These are phyloP conservation scores for Penicillium parvum DNA, from an alignment of 495 filamentous ascomycete species.

Conservation along the genomic window DNA sequence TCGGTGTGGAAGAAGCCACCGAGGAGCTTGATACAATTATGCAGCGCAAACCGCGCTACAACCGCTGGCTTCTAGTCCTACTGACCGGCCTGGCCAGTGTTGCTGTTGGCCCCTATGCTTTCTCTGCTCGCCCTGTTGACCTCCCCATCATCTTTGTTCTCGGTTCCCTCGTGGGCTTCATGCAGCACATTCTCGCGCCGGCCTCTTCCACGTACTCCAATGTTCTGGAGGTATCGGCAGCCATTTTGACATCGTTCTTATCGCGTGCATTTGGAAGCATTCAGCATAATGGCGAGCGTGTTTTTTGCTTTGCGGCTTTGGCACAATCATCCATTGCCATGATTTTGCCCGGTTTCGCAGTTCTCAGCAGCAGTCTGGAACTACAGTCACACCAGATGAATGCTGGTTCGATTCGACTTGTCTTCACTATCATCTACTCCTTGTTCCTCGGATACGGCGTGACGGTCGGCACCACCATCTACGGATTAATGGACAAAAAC, in stretches of 20 bases:
- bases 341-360: constrained; percentile 81
- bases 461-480: constrained; percentile 86
- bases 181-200: constrained; percentile 74
- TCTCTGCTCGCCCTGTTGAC: constrained; percentile 77
- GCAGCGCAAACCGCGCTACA: constrained; percentile 51
- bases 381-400: constrained; percentile 79
- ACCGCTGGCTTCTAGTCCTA: constrained; percentile 61
- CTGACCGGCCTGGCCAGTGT: constrained; percentile 81
- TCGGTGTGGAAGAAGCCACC: constrained; percentile 75
- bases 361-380: constrained; percentile 75
- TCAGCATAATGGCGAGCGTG: constrained; percentile 32
- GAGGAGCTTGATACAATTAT: constrained; percentile 56
- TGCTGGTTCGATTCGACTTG: constrained; percentile 84
- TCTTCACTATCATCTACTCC: constrained; percentile 90
- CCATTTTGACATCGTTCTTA: constrained; percentile 77
- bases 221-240: constrained; percentile 81
- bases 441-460: constrained; percentile 94
- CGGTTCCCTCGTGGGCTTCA: constrained; percentile 72
- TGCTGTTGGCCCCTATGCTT: constrained; percentile 75
- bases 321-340: constrained; percentile 85
- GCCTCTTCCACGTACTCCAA: constrained; percentile 72
- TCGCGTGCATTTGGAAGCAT: constrained; percentile 82
- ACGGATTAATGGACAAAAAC: constrained; percentile 69
- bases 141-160: constrained; percentile 80
- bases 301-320: constrained; percentile 84